Conservation (phyloP, 306 rosid species). For the Pyrus pyrifolia region DNA sequence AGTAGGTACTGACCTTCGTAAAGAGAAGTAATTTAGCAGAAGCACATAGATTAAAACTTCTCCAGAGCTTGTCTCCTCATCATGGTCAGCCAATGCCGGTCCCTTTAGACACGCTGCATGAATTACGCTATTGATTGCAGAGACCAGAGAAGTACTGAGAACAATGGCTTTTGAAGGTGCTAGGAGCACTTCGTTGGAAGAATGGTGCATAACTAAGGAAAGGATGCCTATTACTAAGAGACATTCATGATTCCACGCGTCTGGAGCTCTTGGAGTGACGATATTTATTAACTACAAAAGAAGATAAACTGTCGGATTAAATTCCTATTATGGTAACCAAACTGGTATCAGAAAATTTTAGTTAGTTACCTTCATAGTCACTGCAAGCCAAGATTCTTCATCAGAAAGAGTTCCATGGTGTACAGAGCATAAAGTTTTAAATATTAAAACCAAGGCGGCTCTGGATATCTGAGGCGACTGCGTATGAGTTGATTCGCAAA, state of each 20-base stretch:
- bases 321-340: constrained; percentile 6
- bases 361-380: constrained; percentile 55
- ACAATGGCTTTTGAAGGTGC: constrained; percentile 71
- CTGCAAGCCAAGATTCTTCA: constrained; percentile 66
- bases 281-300: constrained; percentile 56
- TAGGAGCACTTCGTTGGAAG: constrained; percentile 42
- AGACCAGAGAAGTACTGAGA: constrained; percentile 44
- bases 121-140: constrained; percentile 42
- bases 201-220: constrained; percentile 68
- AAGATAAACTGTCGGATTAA: constrained; percentile 4
- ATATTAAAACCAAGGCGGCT: constrained; percentile 43
- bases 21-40: constrained; percentile 57
- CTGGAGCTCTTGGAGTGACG: constrained; percentile 27
- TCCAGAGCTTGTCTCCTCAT: constrained; percentile 53
- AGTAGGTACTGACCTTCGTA: constrained; percentile 44
- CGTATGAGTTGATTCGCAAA: constrained; percentile 23
- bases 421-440: constrained; percentile 46
- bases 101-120: constrained; percentile 60
- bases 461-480: constrained; percentile 34
- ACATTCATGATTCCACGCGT: constrained; percentile 42
- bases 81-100: constrained; percentile 67
- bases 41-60: constrained; percentile 51
- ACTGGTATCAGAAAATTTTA: neutral
- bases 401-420: constrained; percentile 48
- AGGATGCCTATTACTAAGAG: constrained; percentile 57